Conservation (phyloP, 2,329 filamentous ascomycete genomes). For the Lithohypha guttulata region DNA sequence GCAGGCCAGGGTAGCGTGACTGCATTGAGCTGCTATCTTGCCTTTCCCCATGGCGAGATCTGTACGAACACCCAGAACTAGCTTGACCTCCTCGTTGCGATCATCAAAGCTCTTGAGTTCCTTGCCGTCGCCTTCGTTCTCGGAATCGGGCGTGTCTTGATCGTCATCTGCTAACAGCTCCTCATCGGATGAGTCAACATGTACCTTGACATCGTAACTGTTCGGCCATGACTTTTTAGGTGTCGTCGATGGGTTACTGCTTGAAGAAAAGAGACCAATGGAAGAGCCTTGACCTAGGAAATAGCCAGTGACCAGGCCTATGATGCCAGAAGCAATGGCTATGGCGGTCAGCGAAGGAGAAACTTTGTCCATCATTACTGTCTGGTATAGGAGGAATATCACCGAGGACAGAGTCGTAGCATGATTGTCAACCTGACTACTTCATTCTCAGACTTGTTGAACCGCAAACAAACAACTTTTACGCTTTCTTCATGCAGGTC, state of each 20-base stretch:
- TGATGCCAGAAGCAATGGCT: slow-evolving; percentile 19
- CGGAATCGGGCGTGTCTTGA: slow-evolving; percentile 54
- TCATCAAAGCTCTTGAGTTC: slow-evolving; percentile 39
- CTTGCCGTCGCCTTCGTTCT: slow-evolving; percentile 50
- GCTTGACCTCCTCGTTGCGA: slow-evolving; percentile 75
- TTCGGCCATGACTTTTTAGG: slow-evolving; percentile 38
- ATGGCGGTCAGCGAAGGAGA: slow-evolving; percentile 19
- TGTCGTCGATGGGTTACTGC: slow-evolving; percentile 18
- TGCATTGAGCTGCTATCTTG: slow-evolving; percentile 96
- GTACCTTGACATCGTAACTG: slow-evolving; percentile 44
- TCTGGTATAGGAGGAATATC: too few species aligned
- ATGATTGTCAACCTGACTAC: too few species aligned
- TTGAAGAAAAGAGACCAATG: slow-evolving; percentile 56
- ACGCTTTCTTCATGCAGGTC: too few species aligned
- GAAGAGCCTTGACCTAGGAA: slow-evolving; percentile 54
- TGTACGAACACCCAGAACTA: slow-evolving; percentile 82
- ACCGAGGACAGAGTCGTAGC: too few species aligned
- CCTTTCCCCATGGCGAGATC: slow-evolving; percentile 97
- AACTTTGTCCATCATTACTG: slow-evolving; percentile 21
- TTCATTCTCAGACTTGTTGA: too few species aligned
- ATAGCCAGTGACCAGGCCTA: slow-evolving; percentile 68
- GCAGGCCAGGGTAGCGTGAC: slow-evolving; percentile 92
- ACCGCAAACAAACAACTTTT: background rate
- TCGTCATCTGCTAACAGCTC: slow-evolving; percentile 21
- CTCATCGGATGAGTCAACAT: slow-evolving; percentile 33